Conservation (phyloP, 768 basidiomycete genomes). For the Hericium coralloides region DNA sequence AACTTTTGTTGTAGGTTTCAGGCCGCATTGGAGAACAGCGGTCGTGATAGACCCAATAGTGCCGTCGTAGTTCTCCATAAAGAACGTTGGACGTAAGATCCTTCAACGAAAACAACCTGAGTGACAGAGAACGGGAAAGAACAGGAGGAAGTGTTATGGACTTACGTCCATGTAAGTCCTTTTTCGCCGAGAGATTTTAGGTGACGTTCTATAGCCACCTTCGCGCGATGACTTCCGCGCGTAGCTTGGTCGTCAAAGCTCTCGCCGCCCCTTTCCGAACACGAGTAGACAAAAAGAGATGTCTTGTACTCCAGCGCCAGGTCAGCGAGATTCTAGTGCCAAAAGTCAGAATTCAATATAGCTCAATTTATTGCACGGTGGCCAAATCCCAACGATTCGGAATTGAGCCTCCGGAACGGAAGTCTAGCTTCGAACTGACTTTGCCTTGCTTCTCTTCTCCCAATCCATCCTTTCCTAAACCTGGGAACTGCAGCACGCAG, state of each 20-base stretch:
- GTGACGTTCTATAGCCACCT: neutral
- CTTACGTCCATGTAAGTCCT: neutral
- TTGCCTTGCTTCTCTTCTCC: neutral
- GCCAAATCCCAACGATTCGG: too few species aligned
- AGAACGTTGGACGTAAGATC: conserved; percentile 33
- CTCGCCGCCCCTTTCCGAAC: conserved; percentile 31
- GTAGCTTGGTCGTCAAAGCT: conserved; percentile 22
- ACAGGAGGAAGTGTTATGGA: neutral
- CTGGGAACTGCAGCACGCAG: neutral
- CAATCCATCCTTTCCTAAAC: neutral
- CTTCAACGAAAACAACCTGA: conserved; percentile 16
- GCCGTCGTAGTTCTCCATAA: conserved; percentile 36
- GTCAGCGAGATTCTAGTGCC: conserved; percentile 10
- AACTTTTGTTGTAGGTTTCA: conserved; percentile 25
- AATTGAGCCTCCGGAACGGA: too few species aligned
- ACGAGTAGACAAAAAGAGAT: conserved; percentile 28
- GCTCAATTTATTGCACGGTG: too few species aligned
- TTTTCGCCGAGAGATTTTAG: neutral
- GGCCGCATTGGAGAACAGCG: conserved; percentile 24
- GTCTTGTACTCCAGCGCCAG: conserved; percentile 29
- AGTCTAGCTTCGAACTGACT: neutral
- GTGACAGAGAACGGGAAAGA: neutral
- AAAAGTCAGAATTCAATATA: too few species aligned
- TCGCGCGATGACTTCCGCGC: neutral
- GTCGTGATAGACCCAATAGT: conserved; percentile 28